These are phyloP conservation scores for Epichloe bromicola DNA, from an alignment of 2,329 filamentous ascomycete genomes.

Conservation along the genomic window DNA sequence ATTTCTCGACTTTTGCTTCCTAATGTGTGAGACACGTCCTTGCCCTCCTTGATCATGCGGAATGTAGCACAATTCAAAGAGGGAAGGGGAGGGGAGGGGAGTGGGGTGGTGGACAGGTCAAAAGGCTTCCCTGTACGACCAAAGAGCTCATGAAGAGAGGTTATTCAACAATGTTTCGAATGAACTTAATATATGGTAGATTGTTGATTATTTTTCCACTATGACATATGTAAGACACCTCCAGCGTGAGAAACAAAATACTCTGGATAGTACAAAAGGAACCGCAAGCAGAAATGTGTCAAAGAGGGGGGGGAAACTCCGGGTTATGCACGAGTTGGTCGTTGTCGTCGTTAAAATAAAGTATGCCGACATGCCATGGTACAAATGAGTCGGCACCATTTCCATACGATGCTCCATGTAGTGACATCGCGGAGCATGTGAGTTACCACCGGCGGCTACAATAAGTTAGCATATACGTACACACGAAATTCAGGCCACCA, in stretches of 20 bases:
- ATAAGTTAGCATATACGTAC: constrained; percentile 2
- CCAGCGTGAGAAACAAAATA: neutral
- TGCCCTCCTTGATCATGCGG: no score
- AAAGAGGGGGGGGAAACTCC: neutral
- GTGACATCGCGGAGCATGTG: neutral
- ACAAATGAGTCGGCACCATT: neutral
- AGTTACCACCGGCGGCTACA: constrained; percentile 24
- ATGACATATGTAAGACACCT: neutral
- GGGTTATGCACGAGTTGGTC: constrained; percentile 3
- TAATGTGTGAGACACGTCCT: no score
- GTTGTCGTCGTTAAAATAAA: constrained; percentile 2
- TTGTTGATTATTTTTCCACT: neutral
- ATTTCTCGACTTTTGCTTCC: no score
- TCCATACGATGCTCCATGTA: neutral
- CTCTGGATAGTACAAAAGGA: neutral
- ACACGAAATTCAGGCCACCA: neutral
- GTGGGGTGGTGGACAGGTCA: no score
- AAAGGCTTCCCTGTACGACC: no score
- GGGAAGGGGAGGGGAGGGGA: no score
- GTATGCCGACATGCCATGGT: neutral
- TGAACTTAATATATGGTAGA: neutral
- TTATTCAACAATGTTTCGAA: no score
- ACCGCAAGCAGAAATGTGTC: neutral
- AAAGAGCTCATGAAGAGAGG: no score
- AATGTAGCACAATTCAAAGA: no score